Percentiles rank a stretch among this genome's conserved stretches.
Conservation (phyloP, 805 yeast species). For the Hanseniaspora meyeri region DNA sequence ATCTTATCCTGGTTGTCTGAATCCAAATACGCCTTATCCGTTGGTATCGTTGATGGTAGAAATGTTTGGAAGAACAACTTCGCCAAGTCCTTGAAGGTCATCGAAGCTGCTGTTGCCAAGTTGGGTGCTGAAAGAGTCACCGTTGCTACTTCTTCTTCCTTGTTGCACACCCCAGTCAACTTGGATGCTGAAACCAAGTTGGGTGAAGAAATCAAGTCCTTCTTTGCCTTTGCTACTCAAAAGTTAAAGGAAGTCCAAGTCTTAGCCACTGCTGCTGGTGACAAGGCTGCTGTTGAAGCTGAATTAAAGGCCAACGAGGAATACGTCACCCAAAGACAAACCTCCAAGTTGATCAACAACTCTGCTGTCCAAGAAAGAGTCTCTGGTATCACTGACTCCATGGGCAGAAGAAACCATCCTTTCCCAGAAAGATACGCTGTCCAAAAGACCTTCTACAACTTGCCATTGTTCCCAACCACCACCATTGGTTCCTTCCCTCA, state of each 20-base stretch:
- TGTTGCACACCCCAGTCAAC: slow-evolving; percentile 97
- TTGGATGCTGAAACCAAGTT: slow-evolving; percentile 83
- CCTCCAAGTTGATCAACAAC: slow-evolving; percentile 83
- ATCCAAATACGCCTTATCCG: slow-evolving; percentile 61
- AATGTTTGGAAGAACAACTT: slow-evolving; percentile 98
- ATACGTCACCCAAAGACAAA: slow-evolving; percentile 72
- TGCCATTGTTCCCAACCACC: slow-evolving; percentile 99
- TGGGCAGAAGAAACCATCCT: slow-evolving; percentile 72
- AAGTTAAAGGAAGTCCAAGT: slow-evolving; percentile 83
- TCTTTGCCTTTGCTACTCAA: slow-evolving; percentile 98
- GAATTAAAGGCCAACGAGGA: slow-evolving; percentile 76
- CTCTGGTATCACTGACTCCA: slow-evolving; percentile 58
- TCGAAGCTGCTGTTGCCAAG: slow-evolving; percentile 69
- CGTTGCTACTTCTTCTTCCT: slow-evolving; percentile 91
- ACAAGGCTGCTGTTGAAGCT: slow-evolving; percentile 51
- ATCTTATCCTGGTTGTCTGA: slow-evolving; percentile 54
- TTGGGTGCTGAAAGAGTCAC: slow-evolving; percentile 77
- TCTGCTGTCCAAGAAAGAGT: slow-evolving; percentile 81
- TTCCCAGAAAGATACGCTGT: slow-evolving; percentile 78
- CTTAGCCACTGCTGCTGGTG: slow-evolving; percentile 72
- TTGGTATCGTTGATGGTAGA: slow-evolving; percentile 97
- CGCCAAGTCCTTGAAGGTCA: slow-evolving; percentile 70
- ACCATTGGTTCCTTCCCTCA: slow-evolving; percentile 99
- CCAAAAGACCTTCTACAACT: slow-evolving; percentile 77
- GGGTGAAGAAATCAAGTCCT: slow-evolving; percentile 82